Evolutionary conservation across 257 asterid genomes (phyloP).

Genomic region (Penstemon barbatus): DNA sequence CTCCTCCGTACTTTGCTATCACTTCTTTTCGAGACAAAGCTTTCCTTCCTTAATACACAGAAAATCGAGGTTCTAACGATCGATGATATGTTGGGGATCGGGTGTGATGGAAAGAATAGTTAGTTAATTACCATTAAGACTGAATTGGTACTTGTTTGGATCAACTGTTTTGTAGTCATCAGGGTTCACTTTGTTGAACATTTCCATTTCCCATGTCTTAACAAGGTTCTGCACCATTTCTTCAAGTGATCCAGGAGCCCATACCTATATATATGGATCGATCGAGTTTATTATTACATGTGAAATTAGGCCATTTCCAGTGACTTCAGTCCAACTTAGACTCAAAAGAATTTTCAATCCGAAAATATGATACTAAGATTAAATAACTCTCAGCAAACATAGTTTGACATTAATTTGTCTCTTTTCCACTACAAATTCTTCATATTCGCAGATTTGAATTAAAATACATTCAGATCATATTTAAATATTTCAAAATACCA

Average conservation of each 20-base stretch:
- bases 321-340: too few relatives aligned
- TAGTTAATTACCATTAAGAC: slow-evolving; percentile 38
- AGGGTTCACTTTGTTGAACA: slow-evolving; percentile 38
- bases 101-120: too few relatives aligned
- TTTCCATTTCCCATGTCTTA: slow-evolving; percentile 63
- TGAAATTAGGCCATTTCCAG: not conserved
- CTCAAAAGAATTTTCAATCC: too few relatives aligned
- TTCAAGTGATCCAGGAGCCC: slow-evolving; percentile 51
- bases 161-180: slow-evolving; percentile 41
- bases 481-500: not conserved
- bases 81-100: not conserved
- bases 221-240: slow-evolving; percentile 54
- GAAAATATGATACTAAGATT: too few relatives aligned
- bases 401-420: too few relatives aligned
- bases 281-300: not conserved
- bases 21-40: slow-evolving; percentile 27
- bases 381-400: too few relatives aligned
- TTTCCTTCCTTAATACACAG: slow-evolving; percentile 29
- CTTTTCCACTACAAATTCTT: too few relatives aligned
- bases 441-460: too few relatives aligned
- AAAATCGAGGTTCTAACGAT: not conserved
- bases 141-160: slow-evolving; percentile 30
- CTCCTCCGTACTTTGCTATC: slow-evolving; percentile 38
- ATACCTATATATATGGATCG: slow-evolving; percentile 29
- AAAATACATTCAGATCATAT: too few relatives aligned